phyloP scores from a whole-genome alignment of 140 eudicot species.

The Artemisia princeps region DNA sequence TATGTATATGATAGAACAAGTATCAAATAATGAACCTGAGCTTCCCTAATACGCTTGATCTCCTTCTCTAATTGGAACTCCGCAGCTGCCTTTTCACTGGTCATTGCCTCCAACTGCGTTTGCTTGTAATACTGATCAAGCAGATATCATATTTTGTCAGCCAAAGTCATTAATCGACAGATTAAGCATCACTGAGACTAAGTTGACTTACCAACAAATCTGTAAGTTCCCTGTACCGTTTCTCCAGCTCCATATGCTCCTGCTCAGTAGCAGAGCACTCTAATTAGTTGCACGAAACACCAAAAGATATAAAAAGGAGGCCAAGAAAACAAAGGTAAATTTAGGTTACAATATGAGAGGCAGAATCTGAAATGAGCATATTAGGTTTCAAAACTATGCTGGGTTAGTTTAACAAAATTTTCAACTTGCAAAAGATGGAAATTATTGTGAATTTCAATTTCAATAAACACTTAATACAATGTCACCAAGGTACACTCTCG shows the following conservation, averaged over 20 bases:
- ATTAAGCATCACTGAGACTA: constrained; percentile 1
- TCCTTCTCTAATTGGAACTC: constrained; percentile 97
- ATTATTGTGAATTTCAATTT: constrained; percentile 1
- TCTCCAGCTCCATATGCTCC: constrained; percentile 99
- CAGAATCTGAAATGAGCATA: constrained; percentile 6
- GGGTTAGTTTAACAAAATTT: constrained; percentile 13
- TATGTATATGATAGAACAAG: constrained; percentile 8
- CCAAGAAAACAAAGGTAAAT: constrained; percentile 7
- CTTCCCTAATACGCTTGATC: constrained; percentile 73
- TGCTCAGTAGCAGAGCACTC: constrained; percentile 31
- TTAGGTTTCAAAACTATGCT: neutral
- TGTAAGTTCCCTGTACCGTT: constrained; percentile 90
- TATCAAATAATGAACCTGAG: constrained; percentile 52
- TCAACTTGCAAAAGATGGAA: neutral
- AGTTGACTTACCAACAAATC: constrained; percentile 65
- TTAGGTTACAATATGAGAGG: neutral
- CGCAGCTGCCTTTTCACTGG: constrained; percentile 98
- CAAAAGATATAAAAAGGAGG: constrained; percentile 10
- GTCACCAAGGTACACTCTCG: too few relatives aligned
- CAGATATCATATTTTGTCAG: constrained; percentile 21
- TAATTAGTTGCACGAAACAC: constrained; percentile 12
- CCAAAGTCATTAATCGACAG: constrained; percentile 15
- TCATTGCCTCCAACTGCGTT: constrained; percentile 95
- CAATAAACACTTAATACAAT: neutral
- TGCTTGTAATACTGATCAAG: constrained; percentile 85